phyloP scores from a whole-genome alignment of 2,329 filamentous ascomycete species.

The Pseudogymnoascus sp. region DNA sequence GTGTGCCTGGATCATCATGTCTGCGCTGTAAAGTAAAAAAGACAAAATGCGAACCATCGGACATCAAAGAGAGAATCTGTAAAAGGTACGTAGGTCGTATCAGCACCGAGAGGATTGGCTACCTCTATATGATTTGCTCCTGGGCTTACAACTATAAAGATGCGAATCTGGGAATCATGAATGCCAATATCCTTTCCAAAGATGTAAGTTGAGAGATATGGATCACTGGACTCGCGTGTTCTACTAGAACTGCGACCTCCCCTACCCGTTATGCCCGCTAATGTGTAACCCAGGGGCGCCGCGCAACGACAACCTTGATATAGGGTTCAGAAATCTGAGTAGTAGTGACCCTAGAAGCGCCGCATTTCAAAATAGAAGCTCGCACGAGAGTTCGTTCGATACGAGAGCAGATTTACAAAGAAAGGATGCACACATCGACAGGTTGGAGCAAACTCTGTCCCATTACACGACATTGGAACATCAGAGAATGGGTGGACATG shows the following conservation, averaged over 20 bases:
- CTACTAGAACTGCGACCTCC: background rate
- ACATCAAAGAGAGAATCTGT: background rate
- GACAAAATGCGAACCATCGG: background rate
- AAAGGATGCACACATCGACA: background rate
- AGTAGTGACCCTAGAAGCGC: background rate
- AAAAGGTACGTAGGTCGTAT: background rate
- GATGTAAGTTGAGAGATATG: background rate
- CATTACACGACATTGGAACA: background rate
- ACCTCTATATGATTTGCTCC: background rate
- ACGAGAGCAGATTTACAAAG: background rate
- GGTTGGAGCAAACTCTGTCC: background rate
- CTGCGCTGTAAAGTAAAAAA: slow-evolving; percentile 5
- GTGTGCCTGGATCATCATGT: background rate
- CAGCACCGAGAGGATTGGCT: background rate
- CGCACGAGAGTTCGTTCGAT: background rate
- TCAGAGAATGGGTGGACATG: background rate
- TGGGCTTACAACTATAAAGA: background rate
- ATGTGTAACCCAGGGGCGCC: background rate
- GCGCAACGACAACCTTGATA: background rate
- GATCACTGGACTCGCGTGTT: background rate
- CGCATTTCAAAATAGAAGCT: background rate
- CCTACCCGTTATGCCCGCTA: background rate
- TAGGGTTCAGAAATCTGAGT: background rate
- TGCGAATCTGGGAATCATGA: background rate
- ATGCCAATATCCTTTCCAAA: background rate